Conservation (phyloP, 768 basidiomycete genomes). For the Kwoniella mangroviensis region DNA sequence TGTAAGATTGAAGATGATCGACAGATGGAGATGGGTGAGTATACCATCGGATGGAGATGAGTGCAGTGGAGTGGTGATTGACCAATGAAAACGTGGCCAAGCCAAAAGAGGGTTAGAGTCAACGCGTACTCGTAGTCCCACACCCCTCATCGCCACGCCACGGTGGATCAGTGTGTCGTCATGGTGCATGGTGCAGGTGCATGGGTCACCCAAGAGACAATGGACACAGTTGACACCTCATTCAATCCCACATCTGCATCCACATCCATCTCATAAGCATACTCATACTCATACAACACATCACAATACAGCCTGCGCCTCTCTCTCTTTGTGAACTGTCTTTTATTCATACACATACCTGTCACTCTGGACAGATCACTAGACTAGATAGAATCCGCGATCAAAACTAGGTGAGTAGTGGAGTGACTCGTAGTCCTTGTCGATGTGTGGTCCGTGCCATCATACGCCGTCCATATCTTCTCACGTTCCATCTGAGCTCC, state of each 20-base stretch:
- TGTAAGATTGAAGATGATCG: background rate
- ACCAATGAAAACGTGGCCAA: background rate
- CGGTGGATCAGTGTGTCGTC: background rate
- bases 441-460: background rate
- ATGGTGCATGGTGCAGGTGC: background rate
- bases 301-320: background rate
- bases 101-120: background rate
- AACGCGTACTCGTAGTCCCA: no score
- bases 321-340: conserved; percentile 16
- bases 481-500: no score
- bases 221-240: background rate
- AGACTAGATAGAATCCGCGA: background rate
- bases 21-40: background rate
- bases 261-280: background rate
- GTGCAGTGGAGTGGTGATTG: background rate
- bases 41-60: no score
- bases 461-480: no score
- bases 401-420: conserved; percentile 10
- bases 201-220: background rate
- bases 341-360: conserved; percentile 9
- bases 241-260: background rate
- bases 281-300: background rate
- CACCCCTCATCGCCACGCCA: background rate
- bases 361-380: conserved; percentile 16
- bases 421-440: background rate